phyloP scores from a whole-genome alignment of 805 yeast genomes.

The Kazachstania kunashirensis region DNA sequence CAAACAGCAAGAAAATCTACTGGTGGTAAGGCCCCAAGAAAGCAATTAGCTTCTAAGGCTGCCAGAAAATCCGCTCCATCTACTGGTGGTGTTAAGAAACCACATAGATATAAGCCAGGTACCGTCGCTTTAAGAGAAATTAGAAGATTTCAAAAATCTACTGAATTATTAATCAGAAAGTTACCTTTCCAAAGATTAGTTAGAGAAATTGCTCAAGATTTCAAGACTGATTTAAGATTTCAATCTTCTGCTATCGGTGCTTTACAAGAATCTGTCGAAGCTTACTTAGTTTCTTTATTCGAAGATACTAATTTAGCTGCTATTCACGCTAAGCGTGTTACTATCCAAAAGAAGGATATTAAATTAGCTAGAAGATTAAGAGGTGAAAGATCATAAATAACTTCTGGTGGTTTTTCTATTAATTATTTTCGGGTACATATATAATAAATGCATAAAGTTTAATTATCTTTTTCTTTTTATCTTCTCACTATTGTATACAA shows the following conservation, averaged over 20 bases:
- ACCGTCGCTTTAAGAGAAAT: conserved; percentile 93
- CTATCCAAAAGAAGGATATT: conserved; percentile 96
- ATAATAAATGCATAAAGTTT: background rate
- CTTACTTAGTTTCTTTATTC: conserved; percentile 87
- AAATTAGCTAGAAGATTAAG: conserved; percentile 96
- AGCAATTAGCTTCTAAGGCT: conserved; percentile 84
- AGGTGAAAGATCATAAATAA: conserved; percentile 81
- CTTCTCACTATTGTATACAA: background rate
- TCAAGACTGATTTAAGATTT: conserved; percentile 87
- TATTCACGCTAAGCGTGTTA: conserved; percentile 96
- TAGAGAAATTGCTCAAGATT: conserved; percentile 90
- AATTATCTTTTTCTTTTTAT: background rate
- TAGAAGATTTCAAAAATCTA: conserved; percentile 93
- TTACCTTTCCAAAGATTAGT: conserved; percentile 95
- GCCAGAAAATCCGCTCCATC: conserved; percentile 91
- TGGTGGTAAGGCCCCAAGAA: conserved; percentile 95
- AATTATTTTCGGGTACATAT: conserved; percentile 3
- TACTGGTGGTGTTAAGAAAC: conserved; percentile 87
- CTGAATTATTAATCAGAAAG: conserved; percentile 89
- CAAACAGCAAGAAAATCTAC: conserved; percentile 93
- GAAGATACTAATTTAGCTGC: conserved; percentile 98
- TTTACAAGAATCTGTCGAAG: conserved; percentile 95
- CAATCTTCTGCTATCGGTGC: conserved; percentile 96
- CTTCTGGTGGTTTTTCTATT: background rate
- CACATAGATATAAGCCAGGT: conserved; percentile 97